Evolutionary conservation across 2,329 filamentous ascomycete species (phyloP).

Genomic region (Camillea tinctor): DNA sequence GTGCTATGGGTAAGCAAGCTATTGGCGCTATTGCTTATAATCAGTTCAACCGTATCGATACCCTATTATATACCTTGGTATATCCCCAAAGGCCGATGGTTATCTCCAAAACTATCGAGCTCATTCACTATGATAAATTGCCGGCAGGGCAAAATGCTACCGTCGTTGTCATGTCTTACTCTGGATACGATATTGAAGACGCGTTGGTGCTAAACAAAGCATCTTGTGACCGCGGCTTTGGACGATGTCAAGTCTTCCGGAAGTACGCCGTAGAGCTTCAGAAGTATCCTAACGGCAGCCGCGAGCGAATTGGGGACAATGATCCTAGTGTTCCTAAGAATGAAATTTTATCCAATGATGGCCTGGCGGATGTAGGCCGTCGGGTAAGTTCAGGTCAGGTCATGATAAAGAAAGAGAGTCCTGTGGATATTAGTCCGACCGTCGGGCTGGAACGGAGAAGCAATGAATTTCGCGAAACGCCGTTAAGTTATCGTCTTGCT

Average conservation of each 20-base stretch:
- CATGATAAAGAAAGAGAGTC: slow-evolving; percentile 87
- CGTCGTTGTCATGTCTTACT: slow-evolving; percentile 99
- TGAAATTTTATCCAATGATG: slow-evolving; percentile 80
- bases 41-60: slow-evolving; percentile 96
- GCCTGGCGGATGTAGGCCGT: slow-evolving; percentile 82
- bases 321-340: slow-evolving; percentile 60
- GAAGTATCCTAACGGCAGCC: slow-evolving; percentile 80
- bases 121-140: slow-evolving; percentile 95
- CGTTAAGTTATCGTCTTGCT: slow-evolving; percentile 76
- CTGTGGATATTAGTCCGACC: slow-evolving; percentile 72
- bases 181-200: slow-evolving; percentile 99
- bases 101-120: slow-evolving; percentile 92
- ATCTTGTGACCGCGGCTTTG: slow-evolving; percentile 91
- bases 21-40: slow-evolving; percentile 98
- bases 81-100: slow-evolving; percentile 98
- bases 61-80: slow-evolving; percentile 91
- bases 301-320: slow-evolving; percentile 64
- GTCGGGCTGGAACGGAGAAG: slow-evolving; percentile 66
- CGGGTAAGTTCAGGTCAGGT: slow-evolving; percentile 76
- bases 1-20: slow-evolving; percentile 99
- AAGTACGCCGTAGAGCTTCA: slow-evolving; percentile 87
- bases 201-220: slow-evolving; percentile 95
- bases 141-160: slow-evolving; percentile 96
- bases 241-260: slow-evolving; percentile 95
- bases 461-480: slow-evolving; percentile 65